Evolutionary conservation across 1,284 basidiomycete genomes (phyloP).

Genomic region (Ustilago tritici): DNA sequence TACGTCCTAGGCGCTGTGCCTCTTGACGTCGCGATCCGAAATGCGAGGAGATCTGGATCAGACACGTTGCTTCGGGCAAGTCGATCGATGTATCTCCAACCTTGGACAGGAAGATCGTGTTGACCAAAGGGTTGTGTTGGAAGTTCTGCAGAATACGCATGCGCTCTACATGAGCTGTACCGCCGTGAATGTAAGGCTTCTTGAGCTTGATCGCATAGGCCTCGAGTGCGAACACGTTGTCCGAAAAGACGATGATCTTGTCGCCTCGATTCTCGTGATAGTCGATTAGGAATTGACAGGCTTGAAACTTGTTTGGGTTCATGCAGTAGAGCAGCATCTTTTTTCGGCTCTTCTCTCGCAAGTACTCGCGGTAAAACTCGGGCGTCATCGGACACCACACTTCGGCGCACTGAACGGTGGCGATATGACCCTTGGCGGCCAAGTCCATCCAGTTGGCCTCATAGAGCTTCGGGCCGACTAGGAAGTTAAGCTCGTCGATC

Average conservation of each 20-base stretch:
- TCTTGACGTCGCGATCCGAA: constrained; percentile 98
- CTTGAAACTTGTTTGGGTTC: constrained; percentile 99
- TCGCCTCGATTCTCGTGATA: constrained; percentile 98
- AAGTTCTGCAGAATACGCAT: constrained; percentile 95
- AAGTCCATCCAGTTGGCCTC: constrained; percentile 99
- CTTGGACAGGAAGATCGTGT: constrained; percentile 99
- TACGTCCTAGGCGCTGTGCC: constrained; percentile 91
- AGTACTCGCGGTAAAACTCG: constrained; percentile 99
- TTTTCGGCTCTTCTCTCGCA: constrained; percentile 90
- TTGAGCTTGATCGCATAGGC: constrained; percentile 94
- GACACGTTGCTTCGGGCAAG: constrained; percentile 96
- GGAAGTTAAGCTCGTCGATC: constrained; percentile 97
- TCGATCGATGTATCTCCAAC: constrained; percentile 99
- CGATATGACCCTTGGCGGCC: constrained; percentile 98
- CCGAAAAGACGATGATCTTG: constrained; percentile 99
- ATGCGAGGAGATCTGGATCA: constrained; percentile 99
- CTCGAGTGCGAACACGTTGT: constrained; percentile 97
- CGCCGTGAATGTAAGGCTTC: constrained; percentile 96
- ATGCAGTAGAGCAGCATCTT: constrained; percentile 98
- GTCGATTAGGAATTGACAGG: constrained; percentile 97
- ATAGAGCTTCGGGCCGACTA: constrained; percentile 99
- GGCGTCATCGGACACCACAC: constrained; percentile 99
- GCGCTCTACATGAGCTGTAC: constrained; percentile 92
- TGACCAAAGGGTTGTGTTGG: constrained; percentile 91
- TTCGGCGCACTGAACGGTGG: constrained; percentile 95